Conservation (phyloP, 2,329 filamentous ascomycete genomes). For the Erysiphe pulchra region DNA sequence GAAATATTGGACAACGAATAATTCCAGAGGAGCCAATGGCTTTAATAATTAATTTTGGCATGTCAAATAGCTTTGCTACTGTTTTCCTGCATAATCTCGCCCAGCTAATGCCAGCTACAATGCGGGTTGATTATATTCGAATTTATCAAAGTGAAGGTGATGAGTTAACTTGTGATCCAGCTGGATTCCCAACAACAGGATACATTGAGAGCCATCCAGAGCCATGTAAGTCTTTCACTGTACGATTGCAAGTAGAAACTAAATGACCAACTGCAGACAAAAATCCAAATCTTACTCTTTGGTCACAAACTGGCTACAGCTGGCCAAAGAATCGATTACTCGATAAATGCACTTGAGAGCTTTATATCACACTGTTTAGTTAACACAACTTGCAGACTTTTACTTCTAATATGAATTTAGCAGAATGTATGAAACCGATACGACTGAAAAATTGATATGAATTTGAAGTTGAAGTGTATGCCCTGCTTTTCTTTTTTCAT, state of each 20-base stretch:
- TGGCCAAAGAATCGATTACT: constrained; percentile 38
- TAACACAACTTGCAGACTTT: not conserved
- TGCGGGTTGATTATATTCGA: constrained; percentile 43
- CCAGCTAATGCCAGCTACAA: constrained; percentile 31
- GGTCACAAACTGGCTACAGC: constrained; percentile 24
- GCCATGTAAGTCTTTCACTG: constrained; percentile 20
- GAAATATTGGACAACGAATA: constrained; percentile 38
- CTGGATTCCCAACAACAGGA: constrained; percentile 36
- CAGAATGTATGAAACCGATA: not conserved
- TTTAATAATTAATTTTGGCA: constrained; percentile 43
- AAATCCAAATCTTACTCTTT: constrained; percentile 38
- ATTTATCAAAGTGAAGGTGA: constrained; percentile 39
- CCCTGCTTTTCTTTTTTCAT: not conserved
- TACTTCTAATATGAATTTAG: not conserved
- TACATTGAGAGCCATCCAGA: constrained; percentile 37
- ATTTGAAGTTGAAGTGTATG: not conserved
- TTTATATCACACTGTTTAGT: not conserved
- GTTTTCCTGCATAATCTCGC: constrained; percentile 31
- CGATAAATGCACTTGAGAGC: constrained; percentile 21
- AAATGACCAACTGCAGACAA: constrained; percentile 8
- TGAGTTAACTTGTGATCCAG: constrained; percentile 39
- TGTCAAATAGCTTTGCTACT: constrained; percentile 37
- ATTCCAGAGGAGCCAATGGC: constrained; percentile 43
- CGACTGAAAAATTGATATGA: not conserved
- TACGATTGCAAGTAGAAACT: not conserved